These are phyloP conservation scores for Urtica urens DNA, from an alignment of 306 rosid genomes.

Conservation along the genomic window DNA sequence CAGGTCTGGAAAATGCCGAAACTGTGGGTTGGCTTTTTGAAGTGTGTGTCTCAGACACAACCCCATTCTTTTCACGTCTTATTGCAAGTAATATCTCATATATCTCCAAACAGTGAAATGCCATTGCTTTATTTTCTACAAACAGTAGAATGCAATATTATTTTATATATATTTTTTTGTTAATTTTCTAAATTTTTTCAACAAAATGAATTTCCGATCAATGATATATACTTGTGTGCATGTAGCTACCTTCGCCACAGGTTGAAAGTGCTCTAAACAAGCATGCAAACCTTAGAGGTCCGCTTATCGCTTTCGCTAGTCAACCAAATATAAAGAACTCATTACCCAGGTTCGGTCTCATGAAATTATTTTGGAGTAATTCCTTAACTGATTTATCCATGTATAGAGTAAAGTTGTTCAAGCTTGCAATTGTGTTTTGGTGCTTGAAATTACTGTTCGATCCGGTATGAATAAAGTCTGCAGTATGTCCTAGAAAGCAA, in stretches of 20 bases:
- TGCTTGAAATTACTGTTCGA: too few relatives aligned
- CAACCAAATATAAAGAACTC: constrained; percentile 67
- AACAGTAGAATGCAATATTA: constrained; percentile 3
- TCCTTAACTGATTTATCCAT: too few relatives aligned
- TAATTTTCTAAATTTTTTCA: neutral
- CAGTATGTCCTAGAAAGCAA: too few relatives aligned
- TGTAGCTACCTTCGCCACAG: constrained; percentile 84
- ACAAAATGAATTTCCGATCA: too few relatives aligned
- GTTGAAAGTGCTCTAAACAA: constrained; percentile 80
- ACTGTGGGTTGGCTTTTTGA: constrained; percentile 95
- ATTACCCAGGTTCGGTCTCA: constrained; percentile 50
- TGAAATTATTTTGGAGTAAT: neutral
- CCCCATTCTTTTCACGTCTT: constrained; percentile 88
- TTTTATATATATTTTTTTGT: neutral
- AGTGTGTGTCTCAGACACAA: constrained; percentile 91
- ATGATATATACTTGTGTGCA: too few relatives aligned
- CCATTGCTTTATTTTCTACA: neutral
- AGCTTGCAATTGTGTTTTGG: too few relatives aligned
- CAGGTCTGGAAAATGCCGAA: constrained; percentile 99
- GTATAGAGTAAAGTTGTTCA: too few relatives aligned
- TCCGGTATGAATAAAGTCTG: too few relatives aligned
- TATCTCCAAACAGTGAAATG: constrained; percentile 1
- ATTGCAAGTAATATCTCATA: constrained; percentile 51
- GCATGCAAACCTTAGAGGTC: constrained; percentile 55
- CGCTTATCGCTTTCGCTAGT: constrained; percentile 71